Evolutionary conservation across 495 filamentous ascomycete genomes (phyloP).

Genomic region (Xylaria grammica): DNA sequence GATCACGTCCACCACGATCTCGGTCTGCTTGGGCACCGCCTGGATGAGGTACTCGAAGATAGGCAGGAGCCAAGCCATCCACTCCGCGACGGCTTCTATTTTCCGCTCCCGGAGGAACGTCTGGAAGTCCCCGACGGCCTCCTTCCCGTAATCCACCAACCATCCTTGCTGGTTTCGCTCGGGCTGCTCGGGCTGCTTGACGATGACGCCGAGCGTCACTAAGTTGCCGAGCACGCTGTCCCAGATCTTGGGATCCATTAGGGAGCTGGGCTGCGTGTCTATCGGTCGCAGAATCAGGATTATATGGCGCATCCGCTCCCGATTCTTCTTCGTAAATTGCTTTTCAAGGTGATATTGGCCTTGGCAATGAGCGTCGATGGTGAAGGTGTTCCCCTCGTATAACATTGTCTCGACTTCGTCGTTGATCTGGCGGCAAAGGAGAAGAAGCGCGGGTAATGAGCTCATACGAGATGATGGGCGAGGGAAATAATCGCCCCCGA

Average conservation of each 20-base stretch:
- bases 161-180: constrained; percentile 4
- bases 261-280: not conserved
- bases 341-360: not conserved
- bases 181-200: constrained; percentile 13
- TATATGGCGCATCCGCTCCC: constrained; percentile 15
- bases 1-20: constrained; percentile 15
- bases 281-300: constrained; percentile 9
- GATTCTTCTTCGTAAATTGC: constrained; percentile 7
- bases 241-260: constrained; percentile 14
- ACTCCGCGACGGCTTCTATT: constrained; percentile 8
- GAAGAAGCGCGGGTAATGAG: constrained; percentile 7
- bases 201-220: constrained; percentile 6
- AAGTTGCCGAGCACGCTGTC: constrained; percentile 17
- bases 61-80: constrained; percentile 20
- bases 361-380: constrained; percentile 1
- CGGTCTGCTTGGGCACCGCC: constrained; percentile 3
- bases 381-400: constrained; percentile 15
- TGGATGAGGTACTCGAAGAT: constrained; percentile 20
- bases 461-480: not conserved
- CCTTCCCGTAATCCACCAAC: constrained; percentile 7
- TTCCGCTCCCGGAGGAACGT: constrained; percentile 5
- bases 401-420: constrained; percentile 18
- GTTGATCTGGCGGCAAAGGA: constrained; percentile 16
- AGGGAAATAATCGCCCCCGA: not conserved
- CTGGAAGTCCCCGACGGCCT: not conserved